A percentile compares a stretch with the other conserved stretches of the same genome.
phyloP scores from a whole-genome alignment of 1,284 basidiomycete species.

The Exobasidium cylindrosporum region DNA sequence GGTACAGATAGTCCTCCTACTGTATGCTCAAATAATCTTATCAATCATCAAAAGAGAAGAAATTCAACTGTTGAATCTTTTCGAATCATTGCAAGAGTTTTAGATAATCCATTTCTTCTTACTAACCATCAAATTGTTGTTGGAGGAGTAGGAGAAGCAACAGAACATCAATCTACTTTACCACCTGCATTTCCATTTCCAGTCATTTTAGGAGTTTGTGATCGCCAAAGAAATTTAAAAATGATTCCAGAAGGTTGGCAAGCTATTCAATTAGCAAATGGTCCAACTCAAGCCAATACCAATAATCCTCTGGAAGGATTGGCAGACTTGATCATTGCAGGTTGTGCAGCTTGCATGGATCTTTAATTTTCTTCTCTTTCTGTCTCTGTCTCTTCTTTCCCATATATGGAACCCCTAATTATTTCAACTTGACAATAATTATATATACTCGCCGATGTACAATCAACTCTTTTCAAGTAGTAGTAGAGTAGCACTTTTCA shows the following conservation, averaged over 20 bases:
- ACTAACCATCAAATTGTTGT: not conserved
- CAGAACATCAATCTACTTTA: not conserved
- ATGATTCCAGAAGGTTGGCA: constrained; percentile 26
- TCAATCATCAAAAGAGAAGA: not conserved
- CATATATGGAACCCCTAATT: no score
- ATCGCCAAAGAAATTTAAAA: constrained; percentile 14
- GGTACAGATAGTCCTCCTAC: not conserved
- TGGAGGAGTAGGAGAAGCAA: not conserved
- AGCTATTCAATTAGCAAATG: constrained; percentile 17
- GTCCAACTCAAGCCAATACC: constrained; percentile 3
- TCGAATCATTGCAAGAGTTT: constrained; percentile 22
- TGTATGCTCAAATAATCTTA: constrained; percentile 6
- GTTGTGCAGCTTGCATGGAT: constrained; percentile 26
- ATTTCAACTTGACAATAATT: no score
- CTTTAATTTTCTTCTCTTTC: constrained; percentile 13
- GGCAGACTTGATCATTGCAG: constrained; percentile 23
- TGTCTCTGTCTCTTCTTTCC: not conserved
- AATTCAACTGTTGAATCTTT: constrained; percentile 15
- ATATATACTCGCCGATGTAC: no score
- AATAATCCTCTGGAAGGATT: constrained; percentile 15
- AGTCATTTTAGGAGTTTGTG: constrained; percentile 23
- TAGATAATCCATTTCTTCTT: not conserved
- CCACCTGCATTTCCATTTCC: constrained; percentile 20
- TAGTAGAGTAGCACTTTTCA: constrained; percentile 4
- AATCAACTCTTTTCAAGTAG: no score